These are phyloP conservation scores for Pseudomicrostroma phylloplanum DNA, from an alignment of 1,284 basidiomycete genomes.

Conservation along the genomic window DNA sequence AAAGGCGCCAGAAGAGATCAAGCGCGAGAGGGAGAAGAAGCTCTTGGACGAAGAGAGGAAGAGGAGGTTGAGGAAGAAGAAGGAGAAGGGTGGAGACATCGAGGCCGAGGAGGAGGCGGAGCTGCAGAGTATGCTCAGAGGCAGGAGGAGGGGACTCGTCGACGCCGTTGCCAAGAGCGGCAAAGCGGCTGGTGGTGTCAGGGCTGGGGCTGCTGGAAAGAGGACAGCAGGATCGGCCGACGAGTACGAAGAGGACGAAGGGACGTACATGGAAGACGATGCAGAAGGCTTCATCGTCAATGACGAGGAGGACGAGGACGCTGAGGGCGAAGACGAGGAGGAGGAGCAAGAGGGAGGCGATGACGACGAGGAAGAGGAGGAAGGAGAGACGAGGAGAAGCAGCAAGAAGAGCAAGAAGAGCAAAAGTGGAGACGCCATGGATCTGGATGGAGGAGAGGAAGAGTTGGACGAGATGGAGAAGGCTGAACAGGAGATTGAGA, in stretches of 20 bases:
- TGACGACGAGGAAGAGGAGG: neutral
- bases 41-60: slow-evolving; percentile 4
- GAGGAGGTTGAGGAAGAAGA: slow-evolving; percentile 3
- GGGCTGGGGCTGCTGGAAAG: neutral
- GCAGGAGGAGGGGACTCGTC: neutral
- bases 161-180: neutral
- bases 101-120: slow-evolving; percentile 5
- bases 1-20: slow-evolving; percentile 6
- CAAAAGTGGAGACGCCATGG: neutral
- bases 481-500: slow-evolving; percentile 2
- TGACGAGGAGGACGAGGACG: slow-evolving; percentile 7
- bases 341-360: neutral
- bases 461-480: slow-evolving; percentile 4
- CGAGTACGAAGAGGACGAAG: slow-evolving; percentile 4
- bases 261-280: neutral
- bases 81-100: slow-evolving; percentile 5
- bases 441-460: slow-evolving; percentile 3
- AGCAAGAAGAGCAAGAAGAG: neutral
- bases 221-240: neutral
- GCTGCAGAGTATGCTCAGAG: neutral
- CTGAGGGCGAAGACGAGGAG: slow-evolving; percentile 5
- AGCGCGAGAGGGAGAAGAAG: slow-evolving; percentile 1
- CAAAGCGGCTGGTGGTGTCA: neutral
- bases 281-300: slow-evolving; percentile 7
- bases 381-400: neutral